Evolutionary conservation across 176 grass and related monocot species (phyloP).

Genomic region (Oryza longistaminata): DNA sequence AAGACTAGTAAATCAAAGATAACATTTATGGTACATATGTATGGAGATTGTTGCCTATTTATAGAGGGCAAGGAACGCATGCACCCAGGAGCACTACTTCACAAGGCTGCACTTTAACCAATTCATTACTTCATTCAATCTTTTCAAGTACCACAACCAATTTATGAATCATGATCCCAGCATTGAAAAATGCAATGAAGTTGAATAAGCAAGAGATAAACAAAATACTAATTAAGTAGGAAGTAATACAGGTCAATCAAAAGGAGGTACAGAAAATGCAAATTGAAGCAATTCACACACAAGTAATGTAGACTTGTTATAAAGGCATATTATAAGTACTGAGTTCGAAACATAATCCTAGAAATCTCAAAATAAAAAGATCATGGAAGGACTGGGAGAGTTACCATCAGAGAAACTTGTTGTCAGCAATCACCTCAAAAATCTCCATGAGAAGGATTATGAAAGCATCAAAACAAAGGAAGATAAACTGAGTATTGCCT

Average conservation of each 20-base stretch:
- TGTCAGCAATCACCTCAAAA: slow-evolving; percentile 29
- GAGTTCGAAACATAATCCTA: neutral
- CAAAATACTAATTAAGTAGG: neutral
- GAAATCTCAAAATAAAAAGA: neutral
- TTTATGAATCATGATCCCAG: neutral
- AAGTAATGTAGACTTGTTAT: neutral
- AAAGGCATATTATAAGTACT: neutral
- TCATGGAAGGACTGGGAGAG: slow-evolving; percentile 20
- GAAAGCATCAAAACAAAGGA: slow-evolving; percentile 19
- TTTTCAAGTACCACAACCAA: slow-evolving; percentile 14
- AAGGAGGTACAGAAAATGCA: neutral
- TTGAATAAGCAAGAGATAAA: neutral
- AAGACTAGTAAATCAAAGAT: neutral
- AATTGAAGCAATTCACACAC: slow-evolving; percentile 10
- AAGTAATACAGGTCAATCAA: slow-evolving; percentile 8
- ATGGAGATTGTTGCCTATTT: slow-evolving; percentile 16
- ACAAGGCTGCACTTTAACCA: neutral
- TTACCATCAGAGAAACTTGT: slow-evolving; percentile 49
- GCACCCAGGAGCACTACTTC: neutral
- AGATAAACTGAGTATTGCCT: slow-evolving; percentile 26
- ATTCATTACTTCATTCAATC: slow-evolving; percentile 5
- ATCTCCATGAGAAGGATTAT: slow-evolving; percentile 45
- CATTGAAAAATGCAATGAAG: neutral
- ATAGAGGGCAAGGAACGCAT: neutral
- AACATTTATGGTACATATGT: neutral